A percentile compares a stretch with the other conserved stretches of the same genome.
Conservation (phyloP, 2,329 filamentous ascomycete genomes). For the Apiospora arundinis region DNA sequence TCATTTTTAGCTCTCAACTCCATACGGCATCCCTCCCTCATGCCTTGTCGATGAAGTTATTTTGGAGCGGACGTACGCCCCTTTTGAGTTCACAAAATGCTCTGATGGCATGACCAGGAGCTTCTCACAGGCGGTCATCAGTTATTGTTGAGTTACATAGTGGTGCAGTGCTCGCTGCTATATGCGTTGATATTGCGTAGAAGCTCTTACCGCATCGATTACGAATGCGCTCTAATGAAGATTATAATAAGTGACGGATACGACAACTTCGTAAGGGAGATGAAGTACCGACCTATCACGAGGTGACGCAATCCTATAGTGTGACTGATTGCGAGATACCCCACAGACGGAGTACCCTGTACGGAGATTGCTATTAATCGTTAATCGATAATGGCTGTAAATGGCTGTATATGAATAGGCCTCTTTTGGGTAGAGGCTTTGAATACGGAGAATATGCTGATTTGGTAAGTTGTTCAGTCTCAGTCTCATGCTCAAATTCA, state of each 20-base stretch:
- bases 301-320: conserved; percentile 13
- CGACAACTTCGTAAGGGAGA: neutral
- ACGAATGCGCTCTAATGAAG: neutral
- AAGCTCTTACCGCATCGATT: neutral
- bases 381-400: neutral
- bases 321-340: neutral
- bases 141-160: conserved; percentile 2
- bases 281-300: conserved; percentile 15
- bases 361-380: conserved; percentile 4
- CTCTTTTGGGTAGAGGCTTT: neutral
- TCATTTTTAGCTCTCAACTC: conserved; percentile 24
- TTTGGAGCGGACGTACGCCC: conserved; percentile 1
- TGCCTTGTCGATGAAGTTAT: conserved; percentile 11
- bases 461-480: neutral
- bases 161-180: neutral
- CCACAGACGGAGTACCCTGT: conserved; percentile 12
- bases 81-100: neutral
- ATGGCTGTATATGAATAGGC: neutral
- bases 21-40: neutral
- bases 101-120: neutral
- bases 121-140: neutral
- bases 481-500: neutral
- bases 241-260: neutral
- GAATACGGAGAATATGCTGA: neutral
- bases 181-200: neutral